These are phyloP conservation scores for Hypoxylon intermedium DNA, from an alignment of 495 filamentous ascomycete genomes.

Conservation along the genomic window DNA sequence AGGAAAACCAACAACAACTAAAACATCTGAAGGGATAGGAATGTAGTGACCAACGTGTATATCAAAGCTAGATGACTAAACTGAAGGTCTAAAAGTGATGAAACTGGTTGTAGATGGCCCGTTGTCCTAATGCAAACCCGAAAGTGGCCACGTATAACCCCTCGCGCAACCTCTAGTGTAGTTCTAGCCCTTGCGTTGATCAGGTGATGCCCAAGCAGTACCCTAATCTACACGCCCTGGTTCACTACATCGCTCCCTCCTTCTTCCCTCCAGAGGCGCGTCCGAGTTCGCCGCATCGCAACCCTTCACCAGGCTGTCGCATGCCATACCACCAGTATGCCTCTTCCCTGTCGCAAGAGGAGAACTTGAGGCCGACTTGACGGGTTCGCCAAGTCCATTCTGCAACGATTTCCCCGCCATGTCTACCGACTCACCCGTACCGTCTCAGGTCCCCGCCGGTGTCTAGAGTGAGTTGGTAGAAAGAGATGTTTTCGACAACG, in stretches of 20 bases:
- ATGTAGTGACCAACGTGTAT: too few species aligned
- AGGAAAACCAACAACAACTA: too few species aligned
- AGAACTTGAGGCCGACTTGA: slow-evolving; percentile 28
- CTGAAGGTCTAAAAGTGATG: too few species aligned
- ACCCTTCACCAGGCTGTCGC: slow-evolving; percentile 33
- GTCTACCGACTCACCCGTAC: slow-evolving; percentile 24
- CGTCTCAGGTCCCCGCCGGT: slow-evolving; percentile 18
- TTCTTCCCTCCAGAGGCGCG: slow-evolving; percentile 39
- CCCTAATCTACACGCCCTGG: too few species aligned
- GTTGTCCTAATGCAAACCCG: too few species aligned
- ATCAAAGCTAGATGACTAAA: too few species aligned
- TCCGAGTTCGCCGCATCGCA: slow-evolving; percentile 36
- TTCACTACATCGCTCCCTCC: slow-evolving; percentile 50
- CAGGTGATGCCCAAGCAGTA: too few species aligned
- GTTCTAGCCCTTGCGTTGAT: too few species aligned
- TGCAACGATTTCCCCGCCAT: slow-evolving; percentile 18
- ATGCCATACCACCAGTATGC: slow-evolving; percentile 26
- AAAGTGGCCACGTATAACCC: too few species aligned
- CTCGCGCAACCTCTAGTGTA: too few species aligned
- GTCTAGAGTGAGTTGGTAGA: slow-evolving; percentile 33
- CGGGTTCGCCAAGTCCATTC: slow-evolving; percentile 27
- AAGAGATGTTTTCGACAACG: slow-evolving; percentile 9
- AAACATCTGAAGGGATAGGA: too few species aligned
- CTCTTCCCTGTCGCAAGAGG: slow-evolving; percentile 39
- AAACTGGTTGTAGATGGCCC: too few species aligned